Percentiles rank a stretch among this genome's conserved stretches.
phyloP scores from a whole-genome alignment of 2,329 filamentous ascomycete species.

The Penicillium sp. region DNA sequence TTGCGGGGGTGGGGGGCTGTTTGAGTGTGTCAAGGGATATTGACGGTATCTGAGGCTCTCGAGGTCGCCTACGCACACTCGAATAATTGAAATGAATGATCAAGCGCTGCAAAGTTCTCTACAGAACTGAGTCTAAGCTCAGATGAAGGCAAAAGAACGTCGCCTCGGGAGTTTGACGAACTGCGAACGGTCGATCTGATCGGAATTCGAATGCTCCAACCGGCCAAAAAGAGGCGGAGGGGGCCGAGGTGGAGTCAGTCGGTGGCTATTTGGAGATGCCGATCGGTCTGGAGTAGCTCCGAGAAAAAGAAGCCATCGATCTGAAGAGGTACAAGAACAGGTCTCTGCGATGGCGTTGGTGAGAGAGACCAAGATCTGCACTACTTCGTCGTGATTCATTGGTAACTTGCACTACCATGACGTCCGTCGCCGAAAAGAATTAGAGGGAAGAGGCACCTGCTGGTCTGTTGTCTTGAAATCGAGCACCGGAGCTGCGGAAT shows the following conservation, averaged over 20 bases:
- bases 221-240: background rate
- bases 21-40: background rate
- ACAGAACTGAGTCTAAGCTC: background rate
- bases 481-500: too few species aligned
- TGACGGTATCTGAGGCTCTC: background rate
- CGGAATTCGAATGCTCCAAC: slow-evolving; percentile 1
- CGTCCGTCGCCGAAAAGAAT: too few species aligned
- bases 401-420: background rate
- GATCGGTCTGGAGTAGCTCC: background rate
- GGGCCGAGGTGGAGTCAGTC: slow-evolving; percentile 4
- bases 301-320: background rate
- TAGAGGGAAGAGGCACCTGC: too few species aligned
- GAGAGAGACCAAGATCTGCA: background rate
- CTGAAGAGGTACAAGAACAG: too few species aligned
- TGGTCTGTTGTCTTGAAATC: too few species aligned
- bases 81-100: too few species aligned
- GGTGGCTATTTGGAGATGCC: slow-evolving; percentile 1
- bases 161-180: background rate
- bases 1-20: slow-evolving; percentile 1
- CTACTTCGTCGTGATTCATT: background rate
- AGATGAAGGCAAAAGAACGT: background rate
- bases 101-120: too few species aligned
- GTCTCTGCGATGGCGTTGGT: background rate
- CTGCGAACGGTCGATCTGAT: background rate
- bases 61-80: too few species aligned